A percentile compares a stretch with the other conserved stretches of the same genome.
These are phyloP conservation scores for Termitomyces sp. DNA, from an alignment of 768 basidiomycete genomes.

Conservation along the genomic window DNA sequence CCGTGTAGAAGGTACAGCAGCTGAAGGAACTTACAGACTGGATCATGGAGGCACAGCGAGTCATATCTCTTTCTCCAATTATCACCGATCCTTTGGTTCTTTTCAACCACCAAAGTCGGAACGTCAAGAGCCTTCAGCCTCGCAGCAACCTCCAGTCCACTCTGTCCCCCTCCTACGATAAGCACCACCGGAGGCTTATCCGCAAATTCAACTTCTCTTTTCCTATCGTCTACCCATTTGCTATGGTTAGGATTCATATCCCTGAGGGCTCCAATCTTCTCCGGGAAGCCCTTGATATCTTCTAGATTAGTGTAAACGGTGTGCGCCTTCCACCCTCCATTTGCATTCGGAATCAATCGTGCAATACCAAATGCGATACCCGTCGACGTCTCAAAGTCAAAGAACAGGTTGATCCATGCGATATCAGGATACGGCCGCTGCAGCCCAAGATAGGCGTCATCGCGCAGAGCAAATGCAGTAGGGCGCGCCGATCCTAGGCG, in stretches of 20 bases:
- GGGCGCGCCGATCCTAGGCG: constrained; percentile 10
- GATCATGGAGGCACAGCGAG: constrained; percentile 60
- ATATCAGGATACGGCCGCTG: constrained; percentile 43
- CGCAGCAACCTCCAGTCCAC: constrained; percentile 59
- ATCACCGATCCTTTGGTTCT: constrained; percentile 51
- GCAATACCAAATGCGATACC: constrained; percentile 48
- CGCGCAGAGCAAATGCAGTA: constrained; percentile 24
- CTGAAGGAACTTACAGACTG: constrained; percentile 46
- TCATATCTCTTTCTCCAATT: constrained; percentile 66
- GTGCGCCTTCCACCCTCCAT: constrained; percentile 53
- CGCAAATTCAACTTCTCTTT: constrained; percentile 36
- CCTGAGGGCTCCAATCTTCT: constrained; percentile 42
- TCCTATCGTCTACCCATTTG: constrained; percentile 46
- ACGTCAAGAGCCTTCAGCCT: constrained; percentile 49
- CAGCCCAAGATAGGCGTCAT: constrained; percentile 25
- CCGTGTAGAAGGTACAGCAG: neutral
- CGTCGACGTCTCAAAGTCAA: constrained; percentile 48
- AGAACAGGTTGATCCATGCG: constrained; percentile 50
- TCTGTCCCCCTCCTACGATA: constrained; percentile 62
- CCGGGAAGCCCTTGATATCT: constrained; percentile 45
- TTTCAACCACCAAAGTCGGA: constrained; percentile 54
- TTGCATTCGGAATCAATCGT: constrained; percentile 42
- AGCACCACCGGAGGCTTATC: constrained; percentile 40
- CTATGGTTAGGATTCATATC: constrained; percentile 40
- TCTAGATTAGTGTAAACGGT: constrained; percentile 55